Percentiles rank a stretch among this genome's conserved stretches.
These are phyloP conservation scores for Pestalotiopsis sp. DNA, from an alignment of 2,329 filamentous ascomycete genomes.

Conservation along the genomic window DNA sequence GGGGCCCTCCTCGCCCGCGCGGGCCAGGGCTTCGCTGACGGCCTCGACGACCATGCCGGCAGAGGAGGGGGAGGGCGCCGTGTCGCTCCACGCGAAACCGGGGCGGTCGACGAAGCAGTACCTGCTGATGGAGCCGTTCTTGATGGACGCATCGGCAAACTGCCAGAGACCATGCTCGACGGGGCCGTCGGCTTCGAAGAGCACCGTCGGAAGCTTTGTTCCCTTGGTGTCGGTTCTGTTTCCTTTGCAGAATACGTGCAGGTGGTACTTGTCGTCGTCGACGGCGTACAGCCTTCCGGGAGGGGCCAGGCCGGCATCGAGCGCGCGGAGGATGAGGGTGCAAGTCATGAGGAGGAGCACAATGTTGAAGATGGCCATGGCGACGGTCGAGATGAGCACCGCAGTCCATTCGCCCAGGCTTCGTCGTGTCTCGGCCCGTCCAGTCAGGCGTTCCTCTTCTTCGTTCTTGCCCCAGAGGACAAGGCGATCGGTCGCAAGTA, in stretches of 20 bases:
- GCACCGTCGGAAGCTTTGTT: conserved; percentile 70
- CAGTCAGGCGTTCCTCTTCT: conserved; percentile 90
- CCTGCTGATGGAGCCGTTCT: conserved; percentile 79
- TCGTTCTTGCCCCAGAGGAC: conserved; percentile 92
- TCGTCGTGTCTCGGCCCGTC: conserved; percentile 81
- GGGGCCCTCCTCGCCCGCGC: conserved; percentile 80
- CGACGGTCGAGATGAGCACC: conserved; percentile 74
- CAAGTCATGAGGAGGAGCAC: conserved; percentile 76
- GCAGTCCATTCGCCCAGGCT: conserved; percentile 83
- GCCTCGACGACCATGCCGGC: conserved; percentile 92
- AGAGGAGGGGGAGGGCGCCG: conserved; percentile 89
- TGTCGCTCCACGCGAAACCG: conserved; percentile 84
- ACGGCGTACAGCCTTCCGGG: conserved; percentile 80
- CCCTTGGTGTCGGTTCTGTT: conserved; percentile 62
- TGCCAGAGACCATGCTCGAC: conserved; percentile 79
- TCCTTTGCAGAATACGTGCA: conserved; percentile 87
- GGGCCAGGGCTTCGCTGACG: conserved; percentile 81
- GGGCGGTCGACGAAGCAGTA: conserved; percentile 97
- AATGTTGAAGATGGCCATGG: conserved; percentile 69
- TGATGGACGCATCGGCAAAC: conserved; percentile 74
- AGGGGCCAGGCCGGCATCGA: conserved; percentile 74
- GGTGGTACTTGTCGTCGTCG: conserved; percentile 79
- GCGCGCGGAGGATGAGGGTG: conserved; percentile 76
- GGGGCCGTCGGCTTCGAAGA: conserved; percentile 83
- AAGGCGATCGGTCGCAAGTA: conserved; percentile 75